phyloP scores from a whole-genome alignment of 441 rosid genomes.

The Erodium moschatum region DNA sequence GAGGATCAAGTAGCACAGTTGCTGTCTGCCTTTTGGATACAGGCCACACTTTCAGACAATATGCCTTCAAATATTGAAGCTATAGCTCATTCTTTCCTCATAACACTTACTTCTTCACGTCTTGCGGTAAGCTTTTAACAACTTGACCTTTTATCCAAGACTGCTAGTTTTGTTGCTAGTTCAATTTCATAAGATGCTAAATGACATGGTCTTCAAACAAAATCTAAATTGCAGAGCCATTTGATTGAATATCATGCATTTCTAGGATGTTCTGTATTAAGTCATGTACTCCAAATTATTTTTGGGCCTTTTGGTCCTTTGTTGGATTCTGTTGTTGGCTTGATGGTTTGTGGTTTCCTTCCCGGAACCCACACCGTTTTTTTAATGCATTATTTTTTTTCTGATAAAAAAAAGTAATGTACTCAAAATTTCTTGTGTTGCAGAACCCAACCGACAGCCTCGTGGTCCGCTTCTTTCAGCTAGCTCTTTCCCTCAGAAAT shows the following conservation, averaged over 20 bases:
- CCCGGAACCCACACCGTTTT: too few relatives aligned
- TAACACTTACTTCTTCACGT: constrained; percentile 63
- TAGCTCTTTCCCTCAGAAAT: constrained; percentile 58
- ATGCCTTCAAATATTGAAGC: constrained; percentile 83
- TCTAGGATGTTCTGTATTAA: background rate
- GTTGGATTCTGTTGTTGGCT: too few relatives aligned
- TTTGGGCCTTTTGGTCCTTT: too few relatives aligned
- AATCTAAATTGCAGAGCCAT: too few relatives aligned
- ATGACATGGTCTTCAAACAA: too few relatives aligned
- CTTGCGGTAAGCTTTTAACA: constrained; percentile 35
- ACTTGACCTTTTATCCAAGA: background rate
- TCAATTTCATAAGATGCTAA: too few relatives aligned
- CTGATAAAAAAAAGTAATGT: too few relatives aligned
- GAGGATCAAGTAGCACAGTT: constrained; percentile 88
- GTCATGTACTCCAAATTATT: background rate
- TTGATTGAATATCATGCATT: too few relatives aligned
- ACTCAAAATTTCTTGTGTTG: constrained; percentile 13
- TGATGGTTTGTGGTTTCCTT: too few relatives aligned
- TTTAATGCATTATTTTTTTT: too few relatives aligned
- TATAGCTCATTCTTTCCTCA: constrained; percentile 68
- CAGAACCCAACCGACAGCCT: constrained; percentile 62
- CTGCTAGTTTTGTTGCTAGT: too few relatives aligned
- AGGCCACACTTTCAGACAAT: constrained; percentile 66
- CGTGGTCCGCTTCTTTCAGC: constrained; percentile 72
- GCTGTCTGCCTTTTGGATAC: constrained; percentile 88